Conservation (phyloP, 495 filamentous ascomycete genomes). For the Chaetomium tenue region DNA sequence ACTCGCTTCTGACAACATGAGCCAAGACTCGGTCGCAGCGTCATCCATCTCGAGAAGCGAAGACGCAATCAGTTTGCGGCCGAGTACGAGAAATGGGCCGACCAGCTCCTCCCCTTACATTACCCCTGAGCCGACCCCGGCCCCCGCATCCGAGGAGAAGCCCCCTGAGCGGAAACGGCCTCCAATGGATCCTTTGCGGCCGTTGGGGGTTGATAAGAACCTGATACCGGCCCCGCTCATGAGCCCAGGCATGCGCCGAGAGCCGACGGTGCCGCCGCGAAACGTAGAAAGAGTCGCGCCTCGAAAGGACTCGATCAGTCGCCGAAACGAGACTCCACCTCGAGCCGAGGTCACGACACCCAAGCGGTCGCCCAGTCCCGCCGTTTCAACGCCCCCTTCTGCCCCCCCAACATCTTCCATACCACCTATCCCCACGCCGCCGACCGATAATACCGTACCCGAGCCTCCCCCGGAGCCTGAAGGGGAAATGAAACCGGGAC, state of each 20-base stretch:
- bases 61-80: slow-evolving; percentile 48
- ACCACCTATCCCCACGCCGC: slow-evolving; percentile 27
- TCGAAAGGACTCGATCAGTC: slow-evolving; percentile 38
- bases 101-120: slow-evolving; percentile 42
- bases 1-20: slow-evolving; percentile 51
- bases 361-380: slow-evolving; percentile 30
- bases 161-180: slow-evolving; percentile 54
- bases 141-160: slow-evolving; percentile 39
- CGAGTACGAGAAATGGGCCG: slow-evolving; percentile 49
- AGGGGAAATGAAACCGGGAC: slow-evolving; percentile 68
- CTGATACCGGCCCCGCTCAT: slow-evolving; percentile 55
- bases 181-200: slow-evolving; percentile 52
- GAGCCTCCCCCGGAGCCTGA: slow-evolving; percentile 40
- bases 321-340: slow-evolving; percentile 24
- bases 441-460: slow-evolving; percentile 26
- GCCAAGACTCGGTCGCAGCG: slow-evolving; percentile 55
- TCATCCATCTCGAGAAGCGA: slow-evolving; percentile 48
- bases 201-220: slow-evolving; percentile 42
- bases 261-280: slow-evolving; percentile 45
- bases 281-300: slow-evolving; percentile 46
- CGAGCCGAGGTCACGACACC: slow-evolving; percentile 22
- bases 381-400: slow-evolving; percentile 9
- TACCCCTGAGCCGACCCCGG: slow-evolving; percentile 38
- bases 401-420: slow-evolving; percentile 24
- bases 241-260: slow-evolving; percentile 48